Conservation (phyloP, 2,329 filamentous ascomycete species). For the Sporothrix inflata region DNA sequence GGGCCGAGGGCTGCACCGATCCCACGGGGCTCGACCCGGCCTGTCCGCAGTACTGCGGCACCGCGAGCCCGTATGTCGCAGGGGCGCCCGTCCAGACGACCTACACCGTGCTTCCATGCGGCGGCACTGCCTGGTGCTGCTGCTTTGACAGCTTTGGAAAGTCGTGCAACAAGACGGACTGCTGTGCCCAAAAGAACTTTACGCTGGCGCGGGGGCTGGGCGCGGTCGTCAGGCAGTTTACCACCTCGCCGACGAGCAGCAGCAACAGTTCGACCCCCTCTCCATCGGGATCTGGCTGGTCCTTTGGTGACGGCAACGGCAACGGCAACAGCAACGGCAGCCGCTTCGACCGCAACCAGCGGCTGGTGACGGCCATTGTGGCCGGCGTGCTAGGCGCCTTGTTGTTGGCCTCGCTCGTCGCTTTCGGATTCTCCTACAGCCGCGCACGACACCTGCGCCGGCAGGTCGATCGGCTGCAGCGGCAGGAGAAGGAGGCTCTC, state of each 20-base stretch:
- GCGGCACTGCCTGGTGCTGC: slow-evolving; percentile 34
- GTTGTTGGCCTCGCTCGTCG: slow-evolving; percentile 31
- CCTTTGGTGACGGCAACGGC: background rate
- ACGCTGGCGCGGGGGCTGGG: slow-evolving; percentile 33
- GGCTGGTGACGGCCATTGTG: slow-evolving; percentile 30
- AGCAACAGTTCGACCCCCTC: background rate
- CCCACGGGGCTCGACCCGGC: slow-evolving; percentile 34
- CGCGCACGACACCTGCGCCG: slow-evolving; percentile 29
- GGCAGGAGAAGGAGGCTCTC: background rate
- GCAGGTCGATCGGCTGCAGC: slow-evolving; percentile 31
- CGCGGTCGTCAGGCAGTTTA: slow-evolving; percentile 32
- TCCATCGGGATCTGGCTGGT: background rate
- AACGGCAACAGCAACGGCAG: background rate
- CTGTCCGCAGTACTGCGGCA: slow-evolving; percentile 35
- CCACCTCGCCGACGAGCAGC: background rate
- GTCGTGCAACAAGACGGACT: slow-evolving; percentile 32
- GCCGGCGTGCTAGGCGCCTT: slow-evolving; percentile 31
- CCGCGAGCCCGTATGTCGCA: slow-evolving; percentile 31
- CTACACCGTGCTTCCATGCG: slow-evolving; percentile 33
- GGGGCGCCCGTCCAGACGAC: slow-evolving; percentile 32
- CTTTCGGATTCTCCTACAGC: slow-evolving; percentile 31
- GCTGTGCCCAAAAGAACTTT: slow-evolving; percentile 33
- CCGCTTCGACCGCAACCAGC: background rate
- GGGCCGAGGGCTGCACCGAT: slow-evolving; percentile 35
- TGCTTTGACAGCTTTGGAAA: slow-evolving; percentile 34